phyloP scores from a whole-genome alignment of 2,329 filamentous ascomycete genomes.

The Monosporascus sp. region DNA sequence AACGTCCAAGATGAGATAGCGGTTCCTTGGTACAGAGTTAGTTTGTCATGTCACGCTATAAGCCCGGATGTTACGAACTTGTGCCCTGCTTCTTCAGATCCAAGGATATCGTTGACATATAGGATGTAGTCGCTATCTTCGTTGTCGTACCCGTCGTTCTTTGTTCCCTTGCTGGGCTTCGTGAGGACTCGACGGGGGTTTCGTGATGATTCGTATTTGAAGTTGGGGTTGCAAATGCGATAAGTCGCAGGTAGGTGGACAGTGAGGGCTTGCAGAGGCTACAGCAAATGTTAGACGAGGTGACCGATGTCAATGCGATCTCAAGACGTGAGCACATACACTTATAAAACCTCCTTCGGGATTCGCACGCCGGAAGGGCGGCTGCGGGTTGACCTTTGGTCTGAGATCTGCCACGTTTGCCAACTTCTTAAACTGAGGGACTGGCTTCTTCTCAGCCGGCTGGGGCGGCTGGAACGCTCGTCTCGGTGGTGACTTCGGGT shows the following conservation, averaged over 20 bases:
- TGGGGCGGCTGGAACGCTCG: slow-evolving; percentile 42
- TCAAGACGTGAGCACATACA: slow-evolving; percentile 45
- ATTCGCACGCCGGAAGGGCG: slow-evolving; percentile 85
- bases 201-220: slow-evolving; percentile 97
- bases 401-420: slow-evolving; percentile 67
- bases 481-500: slow-evolving; percentile 55
- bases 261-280: slow-evolving; percentile 94
- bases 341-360: slow-evolving; percentile 98
- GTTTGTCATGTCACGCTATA: slow-evolving; percentile 2
- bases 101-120: slow-evolving; percentile 97
- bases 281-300: slow-evolving; percentile 5
- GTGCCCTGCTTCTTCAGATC: slow-evolving; percentile 95
- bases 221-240: slow-evolving; percentile 93
- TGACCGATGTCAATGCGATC: background rate
- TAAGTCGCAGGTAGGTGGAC: slow-evolving; percentile 91
- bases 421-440: slow-evolving; percentile 84
- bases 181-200: slow-evolving; percentile 94
- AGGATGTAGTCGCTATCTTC: slow-evolving; percentile 99
- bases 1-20: slow-evolving; percentile 95
- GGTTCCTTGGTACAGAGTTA: slow-evolving; percentile 54
- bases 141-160: slow-evolving; percentile 98
- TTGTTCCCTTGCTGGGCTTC: slow-evolving; percentile 95
- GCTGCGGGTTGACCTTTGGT: slow-evolving; percentile 80
- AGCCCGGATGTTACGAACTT: slow-evolving; percentile 55
- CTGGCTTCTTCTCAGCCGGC: slow-evolving; percentile 55